Percentiles rank a stretch among this genome's conserved stretches.
Evolutionary conservation across 2,329 filamentous ascomycete genomes (phyloP).

Genomic region (Mycosphaerella arachidis): DNA sequence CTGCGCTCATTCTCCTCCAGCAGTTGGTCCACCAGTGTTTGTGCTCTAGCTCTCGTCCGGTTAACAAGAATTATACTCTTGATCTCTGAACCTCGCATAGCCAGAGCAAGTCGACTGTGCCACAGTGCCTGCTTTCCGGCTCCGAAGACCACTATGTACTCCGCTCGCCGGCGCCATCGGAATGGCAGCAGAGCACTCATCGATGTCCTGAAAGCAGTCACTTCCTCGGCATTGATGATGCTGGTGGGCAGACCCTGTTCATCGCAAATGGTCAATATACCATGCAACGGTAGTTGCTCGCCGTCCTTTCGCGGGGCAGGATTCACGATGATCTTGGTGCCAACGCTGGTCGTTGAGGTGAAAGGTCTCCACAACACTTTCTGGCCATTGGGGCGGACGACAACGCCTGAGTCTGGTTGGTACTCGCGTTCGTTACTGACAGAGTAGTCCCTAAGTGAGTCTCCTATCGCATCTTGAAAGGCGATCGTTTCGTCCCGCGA

Average conservation of each 20-base stretch:
- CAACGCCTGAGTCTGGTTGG: slow-evolving; percentile 11
- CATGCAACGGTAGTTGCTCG: slow-evolving; percentile 8
- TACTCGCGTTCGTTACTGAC: slow-evolving; percentile 3
- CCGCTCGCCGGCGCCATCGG: slow-evolving; percentile 15
- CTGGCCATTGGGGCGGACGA: slow-evolving; percentile 10
- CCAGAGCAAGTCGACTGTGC: slow-evolving; percentile 45
- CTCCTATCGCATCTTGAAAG: slow-evolving; percentile 9
- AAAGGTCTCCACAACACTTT: slow-evolving; percentile 14
- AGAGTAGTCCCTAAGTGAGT: slow-evolving; percentile 8
- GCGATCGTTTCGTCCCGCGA: slow-evolving; percentile 2
- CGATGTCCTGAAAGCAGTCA: slow-evolving; percentile 78
- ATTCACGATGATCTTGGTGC: slow-evolving; percentile 18
- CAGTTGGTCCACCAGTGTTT: slow-evolving; percentile 8
- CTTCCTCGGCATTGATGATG: slow-evolving; percentile 61
- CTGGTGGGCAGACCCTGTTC: slow-evolving; percentile 4
- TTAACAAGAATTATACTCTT: slow-evolving; percentile 27
- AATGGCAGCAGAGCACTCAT: slow-evolving; percentile 62
- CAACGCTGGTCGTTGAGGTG: slow-evolving; percentile 8
- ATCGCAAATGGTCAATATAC: slow-evolving; percentile 10
- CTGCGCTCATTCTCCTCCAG: neutral
- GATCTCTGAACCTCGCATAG: slow-evolving; percentile 35
- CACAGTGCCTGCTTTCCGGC: slow-evolving; percentile 49
- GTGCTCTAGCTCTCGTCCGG: slow-evolving; percentile 14
- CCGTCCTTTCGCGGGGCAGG: slow-evolving; percentile 3
- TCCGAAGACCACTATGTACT: slow-evolving; percentile 45